These are phyloP conservation scores for Pelargonium cotyledonis DNA, from an alignment of 441 rosid genomes.

Conservation along the genomic window DNA sequence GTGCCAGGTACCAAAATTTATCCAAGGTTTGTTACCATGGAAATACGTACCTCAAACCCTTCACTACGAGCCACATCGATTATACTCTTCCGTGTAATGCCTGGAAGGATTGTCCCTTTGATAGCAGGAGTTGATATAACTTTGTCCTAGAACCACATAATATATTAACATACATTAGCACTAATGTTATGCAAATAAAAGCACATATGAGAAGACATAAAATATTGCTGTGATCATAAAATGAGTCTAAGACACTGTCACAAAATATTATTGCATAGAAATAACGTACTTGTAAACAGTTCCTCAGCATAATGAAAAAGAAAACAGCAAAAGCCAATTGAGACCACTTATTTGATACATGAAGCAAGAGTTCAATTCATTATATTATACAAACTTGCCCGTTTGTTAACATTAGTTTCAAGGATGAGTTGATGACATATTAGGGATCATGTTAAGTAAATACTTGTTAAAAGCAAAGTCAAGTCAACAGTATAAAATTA, in stretches of 20 bases:
- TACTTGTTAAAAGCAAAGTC: not conserved
- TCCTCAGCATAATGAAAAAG: not conserved
- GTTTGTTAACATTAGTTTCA: no score
- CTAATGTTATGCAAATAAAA: constrained; percentile 7
- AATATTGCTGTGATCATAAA: not conserved
- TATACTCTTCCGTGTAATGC: constrained; percentile 81
- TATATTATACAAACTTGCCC: not conserved
- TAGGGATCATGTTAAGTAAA: not conserved
- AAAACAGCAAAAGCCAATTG: not conserved
- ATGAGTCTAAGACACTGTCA: not conserved
- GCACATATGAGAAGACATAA: not conserved
- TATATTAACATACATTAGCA: constrained; percentile 17
- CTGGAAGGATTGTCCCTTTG: constrained; percentile 84
- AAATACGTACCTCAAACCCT: constrained; percentile 58
- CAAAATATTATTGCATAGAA: not conserved
- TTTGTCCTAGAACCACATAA: constrained; percentile 40
- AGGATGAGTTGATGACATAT: not conserved
- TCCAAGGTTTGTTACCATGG: not conserved
- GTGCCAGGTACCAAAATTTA: not conserved
- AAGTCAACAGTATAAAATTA: not conserved
- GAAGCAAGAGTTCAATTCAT: not conserved
- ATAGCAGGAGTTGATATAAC: constrained; percentile 67
- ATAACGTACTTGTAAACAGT: not conserved
- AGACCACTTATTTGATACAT: not conserved
- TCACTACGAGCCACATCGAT: constrained; percentile 77